Percentiles rank a stretch among this genome's conserved stretches.
These are phyloP conservation scores for Phytophthora brassicae DNA, from an alignment of 352 stramenopile species.

Conservation along the genomic window DNA sequence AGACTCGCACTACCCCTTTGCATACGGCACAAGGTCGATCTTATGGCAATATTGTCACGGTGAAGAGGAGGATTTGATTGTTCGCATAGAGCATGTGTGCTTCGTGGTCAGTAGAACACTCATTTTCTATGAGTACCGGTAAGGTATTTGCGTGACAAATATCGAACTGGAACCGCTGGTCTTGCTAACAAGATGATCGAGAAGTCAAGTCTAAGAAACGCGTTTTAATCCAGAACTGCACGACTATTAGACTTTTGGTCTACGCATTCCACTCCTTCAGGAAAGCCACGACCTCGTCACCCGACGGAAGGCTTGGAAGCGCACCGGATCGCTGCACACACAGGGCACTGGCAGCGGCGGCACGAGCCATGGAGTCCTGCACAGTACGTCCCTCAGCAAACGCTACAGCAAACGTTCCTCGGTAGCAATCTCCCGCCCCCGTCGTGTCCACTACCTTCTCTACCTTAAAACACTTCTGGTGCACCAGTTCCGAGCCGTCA, in stretches of 20 bases:
- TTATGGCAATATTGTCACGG: not conserved
- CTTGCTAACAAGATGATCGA: too few species aligned
- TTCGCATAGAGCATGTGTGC: conserved; percentile 13
- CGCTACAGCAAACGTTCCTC: conserved; percentile 64
- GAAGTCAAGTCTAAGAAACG: not conserved
- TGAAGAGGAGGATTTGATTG: not conserved
- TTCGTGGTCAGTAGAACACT: not conserved
- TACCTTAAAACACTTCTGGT: conserved; percentile 54
- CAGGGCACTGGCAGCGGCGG: conserved; percentile 60
- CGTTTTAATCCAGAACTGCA: not conserved
- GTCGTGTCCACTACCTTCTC: conserved; percentile 79
- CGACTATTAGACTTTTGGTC: not conserved
- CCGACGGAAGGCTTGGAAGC: conserved; percentile 67
- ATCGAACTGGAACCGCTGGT: conserved; percentile 41
- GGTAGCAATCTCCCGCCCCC: conserved; percentile 79
- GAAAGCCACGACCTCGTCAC: conserved; percentile 34
- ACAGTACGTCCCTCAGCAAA: conserved; percentile 50
- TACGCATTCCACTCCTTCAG: conserved; percentile 30
- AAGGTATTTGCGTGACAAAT: too few species aligned
- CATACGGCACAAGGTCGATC: too few species aligned
- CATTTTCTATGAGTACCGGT: too few species aligned
- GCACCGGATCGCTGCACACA: conserved; percentile 68
- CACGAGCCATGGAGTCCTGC: conserved; percentile 53
- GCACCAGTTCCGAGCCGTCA: conserved; percentile 29
- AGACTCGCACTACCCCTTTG: too few species aligned